These are phyloP conservation scores for Aspergillus floridensis DNA, from an alignment of 2,329 filamentous ascomycete genomes.

Conservation along the genomic window DNA sequence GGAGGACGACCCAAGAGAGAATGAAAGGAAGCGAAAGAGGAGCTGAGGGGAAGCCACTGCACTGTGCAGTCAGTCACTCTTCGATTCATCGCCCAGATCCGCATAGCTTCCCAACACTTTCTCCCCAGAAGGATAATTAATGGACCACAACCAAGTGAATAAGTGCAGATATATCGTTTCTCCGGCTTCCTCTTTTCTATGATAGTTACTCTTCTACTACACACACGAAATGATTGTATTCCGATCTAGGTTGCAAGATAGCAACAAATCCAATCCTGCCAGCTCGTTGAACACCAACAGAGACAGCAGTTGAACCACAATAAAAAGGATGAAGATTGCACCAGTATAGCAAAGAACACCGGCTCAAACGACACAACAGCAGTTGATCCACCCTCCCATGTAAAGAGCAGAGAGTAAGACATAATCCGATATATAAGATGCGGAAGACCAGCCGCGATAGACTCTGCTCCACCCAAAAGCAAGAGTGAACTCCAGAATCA, in stretches of 20 bases:
- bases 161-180: too few relatives aligned
- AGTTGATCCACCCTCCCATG: background rate
- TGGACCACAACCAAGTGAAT: too few relatives aligned
- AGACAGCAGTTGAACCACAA: background rate
- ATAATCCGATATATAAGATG: background rate
- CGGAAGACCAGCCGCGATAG: slow-evolving; percentile 1
- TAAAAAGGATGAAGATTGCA: background rate
- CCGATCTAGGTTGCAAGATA: background rate
- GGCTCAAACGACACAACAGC: slow-evolving; percentile 7
- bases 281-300: background rate
- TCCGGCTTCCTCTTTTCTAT: too few relatives aligned
- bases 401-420: background rate
- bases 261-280: background rate
- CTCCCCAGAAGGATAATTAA: too few relatives aligned
- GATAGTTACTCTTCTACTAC: background rate
- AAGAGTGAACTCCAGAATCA: background rate
- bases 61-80: background rate
- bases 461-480: background rate
- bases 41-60: background rate
- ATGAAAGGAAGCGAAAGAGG: background rate
- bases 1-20: background rate
- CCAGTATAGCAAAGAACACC: slow-evolving; percentile 4
- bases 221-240: background rate
- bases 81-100: background rate
- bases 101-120: background rate